These are phyloP conservation scores for Puya raimondii DNA, from an alignment of 176 grass and related monocot species.

Conservation along the genomic window DNA sequence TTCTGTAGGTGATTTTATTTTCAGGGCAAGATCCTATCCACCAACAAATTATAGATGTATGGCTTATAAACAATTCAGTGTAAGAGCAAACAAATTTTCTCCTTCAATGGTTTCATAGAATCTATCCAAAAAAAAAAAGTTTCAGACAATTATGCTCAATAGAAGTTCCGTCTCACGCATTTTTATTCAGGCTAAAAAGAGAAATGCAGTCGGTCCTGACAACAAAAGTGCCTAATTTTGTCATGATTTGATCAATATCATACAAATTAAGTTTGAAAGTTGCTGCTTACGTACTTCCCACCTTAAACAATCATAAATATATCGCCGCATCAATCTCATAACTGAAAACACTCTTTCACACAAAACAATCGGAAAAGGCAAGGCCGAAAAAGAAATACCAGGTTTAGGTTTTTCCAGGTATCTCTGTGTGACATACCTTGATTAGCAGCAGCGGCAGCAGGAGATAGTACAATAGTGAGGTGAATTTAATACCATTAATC, in stretches of 20 bases:
- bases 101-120: no score
- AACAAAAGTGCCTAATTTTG: background rate
- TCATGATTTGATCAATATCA: background rate
- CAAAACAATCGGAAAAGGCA: background rate
- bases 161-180: no score
- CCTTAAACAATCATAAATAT: background rate
- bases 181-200: background rate
- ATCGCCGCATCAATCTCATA: background rate
- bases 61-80: no score
- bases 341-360: background rate
- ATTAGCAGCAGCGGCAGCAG: background rate
- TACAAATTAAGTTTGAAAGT: constrained; percentile 2
- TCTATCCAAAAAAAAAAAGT: no score
- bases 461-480: constrained; percentile 5
- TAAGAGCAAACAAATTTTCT: no score
- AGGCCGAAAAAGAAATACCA: background rate
- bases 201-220: background rate
- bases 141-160: no score
- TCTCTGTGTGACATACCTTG: background rate
- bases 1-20: no score
- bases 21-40: no score
- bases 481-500: background rate
- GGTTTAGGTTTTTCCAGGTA: constrained; percentile 9
- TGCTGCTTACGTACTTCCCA: background rate
- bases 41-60: no score